phyloP scores from a whole-genome alignment of 2,329 filamentous ascomycete genomes.

The Bertia moriformis region DNA sequence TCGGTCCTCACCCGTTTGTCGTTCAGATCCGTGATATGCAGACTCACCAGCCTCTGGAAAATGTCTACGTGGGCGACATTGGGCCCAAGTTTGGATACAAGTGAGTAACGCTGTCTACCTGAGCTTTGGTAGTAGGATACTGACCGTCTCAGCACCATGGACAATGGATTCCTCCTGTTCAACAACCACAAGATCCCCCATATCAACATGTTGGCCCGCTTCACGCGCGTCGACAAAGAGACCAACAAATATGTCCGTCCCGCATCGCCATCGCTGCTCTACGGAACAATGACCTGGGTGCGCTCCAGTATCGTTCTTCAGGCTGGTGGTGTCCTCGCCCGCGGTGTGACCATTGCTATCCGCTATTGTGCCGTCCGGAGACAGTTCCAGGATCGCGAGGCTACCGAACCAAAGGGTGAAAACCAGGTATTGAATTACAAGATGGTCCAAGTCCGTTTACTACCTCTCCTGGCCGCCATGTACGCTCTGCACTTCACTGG shows the following conservation, averaged over 20 bases:
- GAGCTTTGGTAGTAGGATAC: conserved; percentile 9
- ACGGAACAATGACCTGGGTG: conserved; percentile 65
- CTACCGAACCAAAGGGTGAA: conserved; percentile 41
- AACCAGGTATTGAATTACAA: conserved; percentile 69
- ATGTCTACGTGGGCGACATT: conserved; percentile 65
- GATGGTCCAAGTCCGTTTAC: conserved; percentile 62
- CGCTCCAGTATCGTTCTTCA: conserved; percentile 62
- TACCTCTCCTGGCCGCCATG: conserved; percentile 59
- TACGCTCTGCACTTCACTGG: conserved; percentile 72
- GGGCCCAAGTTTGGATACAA: conserved; percentile 70
- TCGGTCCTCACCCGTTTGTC: conserved; percentile 66
- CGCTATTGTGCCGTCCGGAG: conserved; percentile 60
- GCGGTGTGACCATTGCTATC: conserved; percentile 65
- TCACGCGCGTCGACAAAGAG: conserved; percentile 52
- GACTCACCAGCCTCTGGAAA: conserved; percentile 54
- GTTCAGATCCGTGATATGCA: conserved; percentile 59
- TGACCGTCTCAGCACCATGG: conserved; percentile 42
- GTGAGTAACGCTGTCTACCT: conserved; percentile 12
- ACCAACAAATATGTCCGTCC: conserved; percentile 56
- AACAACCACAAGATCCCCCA: conserved; percentile 66
- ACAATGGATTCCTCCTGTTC: conserved; percentile 67
- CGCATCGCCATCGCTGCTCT: conserved; percentile 52
- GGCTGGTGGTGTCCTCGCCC: conserved; percentile 55
- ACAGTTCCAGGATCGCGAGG: conserved; percentile 67
- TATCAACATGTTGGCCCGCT: conserved; percentile 58